phyloP scores from a whole-genome alignment of 495 filamentous ascomycete genomes.

The Neurospora sublineolata region DNA sequence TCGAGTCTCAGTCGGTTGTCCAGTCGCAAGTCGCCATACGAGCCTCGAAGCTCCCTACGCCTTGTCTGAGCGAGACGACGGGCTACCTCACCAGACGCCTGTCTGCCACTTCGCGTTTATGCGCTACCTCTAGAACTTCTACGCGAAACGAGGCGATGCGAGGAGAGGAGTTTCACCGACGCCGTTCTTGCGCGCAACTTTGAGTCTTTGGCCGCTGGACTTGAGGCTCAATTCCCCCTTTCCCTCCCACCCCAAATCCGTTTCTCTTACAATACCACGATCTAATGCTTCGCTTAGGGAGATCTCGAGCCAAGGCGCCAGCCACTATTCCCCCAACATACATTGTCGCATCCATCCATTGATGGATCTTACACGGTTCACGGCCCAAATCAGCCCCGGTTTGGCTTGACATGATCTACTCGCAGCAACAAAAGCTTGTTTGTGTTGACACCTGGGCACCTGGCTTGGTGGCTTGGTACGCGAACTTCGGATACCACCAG shows the following conservation, averaged over 20 bases:
- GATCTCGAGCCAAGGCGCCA: not conserved
- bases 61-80: not conserved
- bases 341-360: not conserved
- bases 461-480: not conserved
- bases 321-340: not conserved
- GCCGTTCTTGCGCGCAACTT: not conserved
- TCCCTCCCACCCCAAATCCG: not conserved
- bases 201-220: not conserved
- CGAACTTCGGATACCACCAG: not conserved
- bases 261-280: not conserved
- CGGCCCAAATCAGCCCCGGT: not conserved
- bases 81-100: not conserved
- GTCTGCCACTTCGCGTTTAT: not conserved
- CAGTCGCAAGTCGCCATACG: not conserved
- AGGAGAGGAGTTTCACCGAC: not conserved
- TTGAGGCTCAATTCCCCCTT: not conserved
- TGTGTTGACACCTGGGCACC: not conserved
- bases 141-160: not conserved
- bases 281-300: not conserved
- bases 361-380: not conserved
- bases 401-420: not conserved
- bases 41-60: not conserved
- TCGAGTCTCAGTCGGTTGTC: not conserved
- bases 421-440: not conserved
- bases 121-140: not conserved